phyloP scores from a whole-genome alignment of 176 grass and related monocot genomes.

The Leersia perrieri region DNA sequence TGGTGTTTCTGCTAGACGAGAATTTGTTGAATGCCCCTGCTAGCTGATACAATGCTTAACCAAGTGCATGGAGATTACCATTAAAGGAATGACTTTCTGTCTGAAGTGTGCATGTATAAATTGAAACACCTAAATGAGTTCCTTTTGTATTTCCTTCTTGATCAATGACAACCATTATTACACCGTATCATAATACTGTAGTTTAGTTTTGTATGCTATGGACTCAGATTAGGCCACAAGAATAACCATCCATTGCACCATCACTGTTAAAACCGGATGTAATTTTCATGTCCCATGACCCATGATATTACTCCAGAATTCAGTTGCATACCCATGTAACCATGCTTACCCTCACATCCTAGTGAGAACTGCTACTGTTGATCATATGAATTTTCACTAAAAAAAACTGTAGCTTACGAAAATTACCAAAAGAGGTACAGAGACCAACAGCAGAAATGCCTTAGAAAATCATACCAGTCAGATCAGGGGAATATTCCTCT shows the following conservation, averaged over 20 bases:
- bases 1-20: background rate
- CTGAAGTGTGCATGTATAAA: background rate
- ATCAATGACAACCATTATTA: too few relatives aligned
- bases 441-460: background rate
- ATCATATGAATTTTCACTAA: slow-evolving; percentile 8
- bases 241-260: background rate
- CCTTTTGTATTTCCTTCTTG: too few relatives aligned
- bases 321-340: background rate
- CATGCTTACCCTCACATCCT: background rate
- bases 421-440: background rate
- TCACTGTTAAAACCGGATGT: slow-evolving; percentile 1
- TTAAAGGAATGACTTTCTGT: background rate
- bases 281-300: slow-evolving; percentile 8
- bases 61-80: background rate
- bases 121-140: background rate
- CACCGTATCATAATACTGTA: too few relatives aligned
- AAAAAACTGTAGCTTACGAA: background rate
- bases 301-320: background rate
- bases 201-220: background rate
- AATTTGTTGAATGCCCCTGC: background rate
- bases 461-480: background rate
- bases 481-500: background rate
- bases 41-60: background rate
- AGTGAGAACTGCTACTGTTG: background rate
- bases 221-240: background rate